Evolutionary conservation across 75 land plant genomes (phyloP), one percentile per base, ranked within the genome.

Genomic region (Azolla pinnata): DNA sequence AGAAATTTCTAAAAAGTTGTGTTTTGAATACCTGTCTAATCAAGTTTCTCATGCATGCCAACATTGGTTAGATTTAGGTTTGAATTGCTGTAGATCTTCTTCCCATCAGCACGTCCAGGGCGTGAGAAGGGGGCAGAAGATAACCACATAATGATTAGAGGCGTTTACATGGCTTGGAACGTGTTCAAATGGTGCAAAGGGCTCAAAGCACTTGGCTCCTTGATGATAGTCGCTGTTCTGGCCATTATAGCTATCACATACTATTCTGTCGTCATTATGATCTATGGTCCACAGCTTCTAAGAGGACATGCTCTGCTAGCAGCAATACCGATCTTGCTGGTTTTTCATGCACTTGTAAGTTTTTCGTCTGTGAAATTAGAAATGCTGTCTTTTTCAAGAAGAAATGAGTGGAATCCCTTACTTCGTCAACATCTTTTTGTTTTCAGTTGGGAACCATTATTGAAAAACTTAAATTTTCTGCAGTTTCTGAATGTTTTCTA

Each of bases 101-200:
- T n/a, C n/a, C n/a, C n/a, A n/a, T n/a, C n/a, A n/a, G n/a, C n/a
- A n/a, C n/a, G n/a, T n/a, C n/a, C n/a, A n/a, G n/a, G n/a, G n/a
- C n/a, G n/a, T n/a, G n/a, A n/a, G n/a, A n/a, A n/a, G n/a, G n/a
- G n/a, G n/a, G n/a, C n/a, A n/a, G n/a, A n/a, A n/a, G n/a, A n/a
- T n/a, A n/a, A n/a, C n/a, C n/a, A n/a, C n/a, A n/a, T n/a, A 46
- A 46, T 46, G 49, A 46, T 46, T 23, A 46, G 49, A 46, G 21
- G 49, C 14, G 23, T 46, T 46, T 52, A 1, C 29, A 71, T 71
- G 74, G 74, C 74, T 57, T 71, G 74, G 74, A 83, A 83, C 56
- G 56, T 61, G 4, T 87, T 87, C 82, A 78, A 76, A 68, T 64
- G 69, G 48, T 87, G 92, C 68, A 72, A 84, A 12, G 77, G 75